Conservation (phyloP, 306 rosid genomes). For the Ochetophila trinervis region DNA sequence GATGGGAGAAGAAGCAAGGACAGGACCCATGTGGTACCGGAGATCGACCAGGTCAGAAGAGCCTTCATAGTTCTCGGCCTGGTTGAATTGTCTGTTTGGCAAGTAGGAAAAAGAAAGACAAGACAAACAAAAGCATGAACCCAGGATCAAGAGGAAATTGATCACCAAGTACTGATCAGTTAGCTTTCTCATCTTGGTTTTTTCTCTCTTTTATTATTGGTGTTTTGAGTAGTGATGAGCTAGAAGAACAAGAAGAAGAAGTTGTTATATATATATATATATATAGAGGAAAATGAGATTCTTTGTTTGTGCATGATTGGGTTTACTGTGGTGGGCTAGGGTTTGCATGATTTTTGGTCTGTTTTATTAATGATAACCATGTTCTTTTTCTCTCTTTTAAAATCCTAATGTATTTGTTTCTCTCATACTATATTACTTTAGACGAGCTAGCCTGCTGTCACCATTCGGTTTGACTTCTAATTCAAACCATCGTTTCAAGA, state of each 20-base stretch:
- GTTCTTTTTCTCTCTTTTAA: neutral
- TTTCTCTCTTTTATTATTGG: neutral
- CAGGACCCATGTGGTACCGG: conserved; percentile 62
- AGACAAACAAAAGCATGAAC: conserved; percentile 11
- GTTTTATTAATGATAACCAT: conserved; percentile 24
- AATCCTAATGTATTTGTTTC: neutral
- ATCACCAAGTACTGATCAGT: neutral
- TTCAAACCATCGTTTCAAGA: too few relatives aligned
- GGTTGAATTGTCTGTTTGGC: conserved; percentile 32
- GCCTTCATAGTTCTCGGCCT: conserved; percentile 48
- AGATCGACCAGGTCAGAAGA: conserved; percentile 49
- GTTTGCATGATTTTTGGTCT: conserved; percentile 30
- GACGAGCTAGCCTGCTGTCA: too few relatives aligned
- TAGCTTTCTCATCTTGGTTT: conserved; percentile 18
- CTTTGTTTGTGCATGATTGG: conserved; percentile 2
- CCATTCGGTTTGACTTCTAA: neutral
- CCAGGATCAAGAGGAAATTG: conserved; percentile 12
- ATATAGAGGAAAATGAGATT: conserved; percentile 5
- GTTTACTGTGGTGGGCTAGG: conserved; percentile 20
- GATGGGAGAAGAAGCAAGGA: conserved; percentile 43
- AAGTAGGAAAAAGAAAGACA: conserved; percentile 31
- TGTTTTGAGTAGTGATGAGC: neutral
- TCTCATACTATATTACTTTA: neutral
- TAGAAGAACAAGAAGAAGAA: neutral
- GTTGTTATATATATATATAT: conserved; percentile 16